phyloP scores from a whole-genome alignment of 1,284 basidiomycete genomes.

The Austroboletus olivaceoglutinosus region DNA sequence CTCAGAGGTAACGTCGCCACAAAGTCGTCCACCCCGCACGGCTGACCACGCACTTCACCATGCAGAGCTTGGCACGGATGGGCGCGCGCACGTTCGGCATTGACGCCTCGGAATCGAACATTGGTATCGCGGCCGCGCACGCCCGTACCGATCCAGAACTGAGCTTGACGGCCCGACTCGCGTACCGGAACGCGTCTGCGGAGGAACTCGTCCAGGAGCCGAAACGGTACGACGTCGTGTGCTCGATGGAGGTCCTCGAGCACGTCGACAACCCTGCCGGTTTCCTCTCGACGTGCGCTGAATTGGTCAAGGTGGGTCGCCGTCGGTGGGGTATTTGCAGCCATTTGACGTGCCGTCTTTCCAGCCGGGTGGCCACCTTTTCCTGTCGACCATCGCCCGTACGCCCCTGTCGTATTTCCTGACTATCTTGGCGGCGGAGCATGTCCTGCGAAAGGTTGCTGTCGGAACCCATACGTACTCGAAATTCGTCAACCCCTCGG shows the following conservation, averaged over 20 bases:
- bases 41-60: not conserved
- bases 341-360: not conserved
- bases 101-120: conserved; percentile 88
- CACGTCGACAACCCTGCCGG: conserved; percentile 91
- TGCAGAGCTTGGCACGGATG: conserved; percentile 80
- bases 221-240: conserved; percentile 86
- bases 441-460: conserved; percentile 78
- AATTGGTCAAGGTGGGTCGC: conserved; percentile 75
- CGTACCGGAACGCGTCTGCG: conserved; percentile 78
- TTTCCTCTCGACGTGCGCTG: conserved; percentile 80
- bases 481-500: conserved; percentile 88
- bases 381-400: conserved; percentile 95
- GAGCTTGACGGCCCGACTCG: conserved; percentile 34
- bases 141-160: conserved; percentile 75
- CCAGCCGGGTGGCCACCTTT: conserved; percentile 92
- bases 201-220: conserved; percentile 67
- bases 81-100: conserved; percentile 87
- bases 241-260: conserved; percentile 97
- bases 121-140: conserved; percentile 83
- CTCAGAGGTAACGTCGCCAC: conserved; percentile 66
- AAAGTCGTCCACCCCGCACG: conserved; percentile 3
- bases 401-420: conserved; percentile 88
- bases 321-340: not conserved
- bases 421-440: conserved; percentile 90
- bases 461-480: conserved; percentile 90